phyloP scores from a whole-genome alignment of 1,284 basidiomycete genomes.

The Pseudozyma thailandica region DNA sequence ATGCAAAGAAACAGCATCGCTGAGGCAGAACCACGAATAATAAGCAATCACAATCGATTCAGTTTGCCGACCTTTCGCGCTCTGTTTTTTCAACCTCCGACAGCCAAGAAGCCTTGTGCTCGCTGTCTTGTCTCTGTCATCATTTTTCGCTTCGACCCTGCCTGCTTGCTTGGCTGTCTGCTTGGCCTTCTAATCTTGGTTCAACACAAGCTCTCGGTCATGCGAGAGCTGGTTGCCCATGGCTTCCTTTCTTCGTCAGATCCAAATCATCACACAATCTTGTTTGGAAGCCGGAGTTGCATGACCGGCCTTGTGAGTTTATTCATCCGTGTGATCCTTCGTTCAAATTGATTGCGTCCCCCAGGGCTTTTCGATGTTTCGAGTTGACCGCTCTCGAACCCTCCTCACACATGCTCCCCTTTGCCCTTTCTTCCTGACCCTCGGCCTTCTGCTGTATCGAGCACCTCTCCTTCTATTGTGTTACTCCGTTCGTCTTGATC shows the following conservation, averaged over 20 bases:
- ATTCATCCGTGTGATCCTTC: too few relatives aligned
- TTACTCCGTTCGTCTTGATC: too few relatives aligned
- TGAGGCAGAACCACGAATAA: too few relatives aligned
- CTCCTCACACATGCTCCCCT: constrained; percentile 1
- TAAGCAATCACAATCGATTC: not conserved
- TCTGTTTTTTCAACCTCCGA: constrained; percentile 10
- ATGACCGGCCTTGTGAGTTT: not conserved
- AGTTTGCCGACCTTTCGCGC: not conserved
- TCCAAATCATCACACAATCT: too few relatives aligned
- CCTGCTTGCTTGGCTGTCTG: not conserved
- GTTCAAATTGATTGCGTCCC: too few relatives aligned
- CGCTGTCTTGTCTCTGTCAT: constrained; percentile 10
- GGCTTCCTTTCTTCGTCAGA: too few relatives aligned
- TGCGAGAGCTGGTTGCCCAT: too few relatives aligned
- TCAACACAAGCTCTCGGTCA: too few relatives aligned
- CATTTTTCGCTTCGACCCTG: not conserved
- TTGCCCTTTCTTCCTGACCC: not conserved
- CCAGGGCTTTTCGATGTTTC: constrained; percentile 2
- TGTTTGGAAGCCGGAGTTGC: too few relatives aligned
- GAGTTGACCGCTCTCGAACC: constrained; percentile 8
- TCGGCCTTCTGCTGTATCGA: too few relatives aligned
- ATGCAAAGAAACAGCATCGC: too few relatives aligned
- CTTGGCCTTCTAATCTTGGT: not conserved
- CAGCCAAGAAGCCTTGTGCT: constrained; percentile 13
- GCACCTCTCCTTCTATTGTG: not conserved